Evolutionary conservation across 345 rosid species (phyloP), one percentile per base, ranked within the genome.

Genomic region (Eucalyptus erythrocorys): DNA sequence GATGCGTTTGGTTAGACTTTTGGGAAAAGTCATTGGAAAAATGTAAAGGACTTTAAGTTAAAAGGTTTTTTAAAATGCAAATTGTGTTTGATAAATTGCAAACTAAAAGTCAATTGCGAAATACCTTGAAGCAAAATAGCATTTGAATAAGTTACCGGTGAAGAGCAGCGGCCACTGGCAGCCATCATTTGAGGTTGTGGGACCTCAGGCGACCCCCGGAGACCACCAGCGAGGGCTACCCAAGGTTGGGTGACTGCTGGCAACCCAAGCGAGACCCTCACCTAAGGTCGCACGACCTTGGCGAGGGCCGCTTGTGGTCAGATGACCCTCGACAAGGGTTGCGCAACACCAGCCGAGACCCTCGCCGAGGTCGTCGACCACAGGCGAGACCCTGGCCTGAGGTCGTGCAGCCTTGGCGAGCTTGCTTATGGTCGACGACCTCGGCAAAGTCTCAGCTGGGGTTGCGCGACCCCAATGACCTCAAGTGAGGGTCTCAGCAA

Each of bases 271-370:
- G 0, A 50, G 21, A 50, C 53, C 21, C 53, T 50, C 0, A 3
- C 53, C 1, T 6, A 0, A 50, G 53, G 53, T 50, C 8, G 1
- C 53, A 3, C 0, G 51, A 19, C 51, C 21, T 49, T 0, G 1
- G 1, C 1, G 0, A 49, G 19, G 51, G 19, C 1, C 3, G 0
- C 3, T 3, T 49, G 1, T 7, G 1, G 1, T 49, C 0, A 0
- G 21, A 19, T 1, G 0, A 49, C 51, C 7, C 50, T 3, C 1
- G 0, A 1, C 21, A 49, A 49, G 1, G 51, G 19, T 49, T 0
- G 19, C 1, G 3, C 6, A 0, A 49, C 1, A 1, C 3, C 0
- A 0, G 0, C 1, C 51, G 7, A 49, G 51, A 49, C 19, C 50
- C 50, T 48, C 17, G 0, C 6, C 2, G 3, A 14, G 50, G 50